Evolutionary conservation across 225 moss, liverwort and hornwort species (phyloP).

Genomic region (Sphagnum contortum): DNA sequence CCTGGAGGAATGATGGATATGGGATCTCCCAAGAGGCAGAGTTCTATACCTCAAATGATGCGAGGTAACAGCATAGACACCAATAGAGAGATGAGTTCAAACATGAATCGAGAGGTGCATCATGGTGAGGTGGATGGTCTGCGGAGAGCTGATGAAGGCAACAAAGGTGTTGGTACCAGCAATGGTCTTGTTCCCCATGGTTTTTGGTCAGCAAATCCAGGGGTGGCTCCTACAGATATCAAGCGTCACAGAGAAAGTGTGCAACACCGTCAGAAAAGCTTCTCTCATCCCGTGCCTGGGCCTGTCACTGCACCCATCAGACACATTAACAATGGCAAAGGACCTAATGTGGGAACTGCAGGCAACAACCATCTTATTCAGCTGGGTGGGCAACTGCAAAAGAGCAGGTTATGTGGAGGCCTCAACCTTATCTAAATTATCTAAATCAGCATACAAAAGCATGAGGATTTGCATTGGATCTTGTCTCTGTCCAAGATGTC

Average conservation of each 20-base stretch:
- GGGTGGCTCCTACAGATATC: constrained; percentile 24
- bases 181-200: constrained; percentile 28
- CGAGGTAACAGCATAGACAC: constrained; percentile 10
- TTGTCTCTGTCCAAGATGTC: too few relatives aligned
- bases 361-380: constrained; percentile 64
- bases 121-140: constrained; percentile 31
- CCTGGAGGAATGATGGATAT: constrained; percentile 26
- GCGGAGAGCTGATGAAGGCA: constrained; percentile 49
- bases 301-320: constrained; percentile 11
- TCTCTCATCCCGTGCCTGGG: constrained; percentile 7
- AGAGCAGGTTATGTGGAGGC: constrained; percentile 66
- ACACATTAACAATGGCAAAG: constrained; percentile 29
- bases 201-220: constrained; percentile 26
- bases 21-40: constrained; percentile 43
- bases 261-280: constrained; percentile 29
- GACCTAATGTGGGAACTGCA: constrained; percentile 7
- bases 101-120: constrained; percentile 27
- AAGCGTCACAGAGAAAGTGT: constrained; percentile 65
- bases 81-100: constrained; percentile 30
- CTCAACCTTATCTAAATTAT: too few relatives aligned
- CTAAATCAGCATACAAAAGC: too few relatives aligned
- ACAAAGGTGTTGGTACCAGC: constrained; percentile 28
- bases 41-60: constrained; percentile 19
- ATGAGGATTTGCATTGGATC: too few relatives aligned
- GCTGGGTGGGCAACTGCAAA: constrained; percentile 80